phyloP scores from a whole-genome alignment of 192 early-diverging fungal genomes.

The Coemansia sp. region DNA sequence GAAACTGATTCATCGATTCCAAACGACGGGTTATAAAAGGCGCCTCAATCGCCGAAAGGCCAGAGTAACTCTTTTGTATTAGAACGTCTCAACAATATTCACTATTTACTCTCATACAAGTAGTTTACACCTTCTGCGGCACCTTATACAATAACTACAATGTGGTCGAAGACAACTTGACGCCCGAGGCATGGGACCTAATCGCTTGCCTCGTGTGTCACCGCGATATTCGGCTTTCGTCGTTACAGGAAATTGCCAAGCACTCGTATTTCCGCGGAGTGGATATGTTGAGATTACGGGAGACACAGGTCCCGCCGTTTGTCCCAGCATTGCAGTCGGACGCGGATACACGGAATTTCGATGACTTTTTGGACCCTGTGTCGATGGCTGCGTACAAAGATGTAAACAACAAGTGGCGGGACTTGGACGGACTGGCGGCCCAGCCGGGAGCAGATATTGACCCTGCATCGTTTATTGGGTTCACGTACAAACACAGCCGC shows the following conservation, averaged over 20 bases:
- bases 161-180: slow-evolving; percentile 76
- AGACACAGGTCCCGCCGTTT: slow-evolving; percentile 67
- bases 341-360: slow-evolving; percentile 80
- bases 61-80: too few species aligned
- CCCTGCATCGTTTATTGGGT: slow-evolving; percentile 68
- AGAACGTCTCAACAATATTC: too few species aligned
- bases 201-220: slow-evolving; percentile 59
- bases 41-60: slow-evolving; percentile 8
- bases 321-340: slow-evolving; percentile 65
- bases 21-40: too few species aligned
- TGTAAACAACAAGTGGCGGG: slow-evolving; percentile 56
- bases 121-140: too few species aligned
- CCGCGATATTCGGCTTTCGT: slow-evolving; percentile 54
- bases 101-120: too few species aligned
- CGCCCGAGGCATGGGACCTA: slow-evolving; percentile 73
- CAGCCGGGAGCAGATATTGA: slow-evolving; percentile 37
- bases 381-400: slow-evolving; percentile 59
- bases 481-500: slow-evolving; percentile 64
- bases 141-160: slow-evolving; percentile 5
- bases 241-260: slow-evolving; percentile 54
- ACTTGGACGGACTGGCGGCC: slow-evolving; percentile 24
- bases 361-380: slow-evolving; percentile 61
- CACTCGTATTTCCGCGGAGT: slow-evolving; percentile 63
- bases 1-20: too few species aligned
- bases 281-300: slow-evolving; percentile 61